Evolutionary conservation across 1,284 basidiomycete genomes (phyloP), one percentile per base, ranked within the genome.

Genomic region (Cryptococcus maquisensis): DNA sequence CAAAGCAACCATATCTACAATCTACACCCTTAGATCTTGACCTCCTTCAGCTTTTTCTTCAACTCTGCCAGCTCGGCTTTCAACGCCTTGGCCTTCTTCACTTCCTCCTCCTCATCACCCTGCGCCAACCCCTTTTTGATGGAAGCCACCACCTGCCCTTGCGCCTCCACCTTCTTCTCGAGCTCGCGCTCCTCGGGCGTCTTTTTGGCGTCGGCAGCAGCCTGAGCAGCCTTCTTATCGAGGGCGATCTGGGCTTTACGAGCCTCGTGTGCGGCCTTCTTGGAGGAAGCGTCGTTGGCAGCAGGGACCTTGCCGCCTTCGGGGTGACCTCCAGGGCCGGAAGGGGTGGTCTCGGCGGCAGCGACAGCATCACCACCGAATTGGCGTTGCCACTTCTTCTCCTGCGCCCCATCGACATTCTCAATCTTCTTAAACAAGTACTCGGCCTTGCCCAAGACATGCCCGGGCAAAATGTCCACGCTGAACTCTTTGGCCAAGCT

Each of bases 381-480:
- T 75, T 86, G 85, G 47, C 77, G 78, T 60, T 87, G 82, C 87
- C 88, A 98, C 10, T 83, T 81, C 37, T 90, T 86, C 40, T 86
- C 88, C 85, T 89, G 88, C 75, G 85, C 87, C 64, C 92, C 28
- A 54, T 68, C 60, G 41, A 68, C 59, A 59, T 75, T 72, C 56
- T 97, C 91, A 63, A 98, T 97, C 70, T 84, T 86, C 79, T 89
- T 91, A 81, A 98, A 98, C 62, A 98, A 77, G 76, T 97, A 88
- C 49, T 84, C 87, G 7, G 95, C 90, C 63, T 83, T 86, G 53
- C 90, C 90, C 58, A 98, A 85, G 51, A 78, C 80, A 78, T 98
- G 95, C 0, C 92, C 92, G 0, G 85, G 83, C 35, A 96, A 81
- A 54, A 98, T 85, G 72, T 98, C 95, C 61, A 86, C 85, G 12